A percentile compares a stretch with the other conserved stretches of the same genome.
phyloP scores from a whole-genome alignment of 352 stramenopile genomes.

The Phytophthora sojae region DNA sequence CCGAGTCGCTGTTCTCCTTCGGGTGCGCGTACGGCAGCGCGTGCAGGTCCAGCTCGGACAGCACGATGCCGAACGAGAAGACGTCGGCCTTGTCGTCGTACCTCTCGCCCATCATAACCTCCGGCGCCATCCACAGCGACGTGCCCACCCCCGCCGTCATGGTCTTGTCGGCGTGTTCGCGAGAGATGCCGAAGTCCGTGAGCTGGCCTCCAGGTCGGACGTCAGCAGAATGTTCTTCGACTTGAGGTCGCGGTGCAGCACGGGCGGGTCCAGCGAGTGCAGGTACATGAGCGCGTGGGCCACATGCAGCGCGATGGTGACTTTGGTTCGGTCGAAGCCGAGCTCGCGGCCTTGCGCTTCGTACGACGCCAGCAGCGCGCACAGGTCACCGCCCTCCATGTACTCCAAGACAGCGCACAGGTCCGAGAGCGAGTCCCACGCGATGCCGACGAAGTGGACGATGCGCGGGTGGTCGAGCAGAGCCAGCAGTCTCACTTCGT shows the following conservation, averaged over 20 bases:
- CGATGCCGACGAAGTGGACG: constrained; percentile 60
- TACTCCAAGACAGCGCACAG: constrained; percentile 60
- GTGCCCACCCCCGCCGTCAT: constrained; percentile 50
- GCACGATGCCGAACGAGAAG: constrained; percentile 22
- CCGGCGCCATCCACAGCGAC: constrained; percentile 46
- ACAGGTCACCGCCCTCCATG: constrained; percentile 68
- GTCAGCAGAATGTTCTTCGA: constrained; percentile 49
- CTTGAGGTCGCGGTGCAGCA: constrained; percentile 57
- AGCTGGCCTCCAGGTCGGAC: constrained; percentile 37
- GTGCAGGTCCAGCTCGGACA: constrained; percentile 36
- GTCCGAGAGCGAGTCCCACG: constrained; percentile 57
- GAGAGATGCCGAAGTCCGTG: constrained; percentile 53
- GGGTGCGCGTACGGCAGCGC: constrained; percentile 27
- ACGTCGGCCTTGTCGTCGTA: constrained; percentile 27
- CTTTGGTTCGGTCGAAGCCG: constrained; percentile 47
- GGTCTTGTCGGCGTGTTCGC: constrained; percentile 32
- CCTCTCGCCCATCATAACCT: constrained; percentile 27
- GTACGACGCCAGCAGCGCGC: constrained; percentile 45
- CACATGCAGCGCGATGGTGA: constrained; percentile 51
- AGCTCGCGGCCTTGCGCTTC: constrained; percentile 4
- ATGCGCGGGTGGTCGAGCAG: constrained; percentile 58
- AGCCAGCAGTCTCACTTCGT: constrained; percentile 61
- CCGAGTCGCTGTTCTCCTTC: constrained; percentile 16
- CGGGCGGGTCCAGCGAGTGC: constrained; percentile 32
- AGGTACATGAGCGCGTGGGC: constrained; percentile 51